Base-by-base conservation (phyloP, 345 rosid genomes). In the Noccaea caerulescens region DNA sequence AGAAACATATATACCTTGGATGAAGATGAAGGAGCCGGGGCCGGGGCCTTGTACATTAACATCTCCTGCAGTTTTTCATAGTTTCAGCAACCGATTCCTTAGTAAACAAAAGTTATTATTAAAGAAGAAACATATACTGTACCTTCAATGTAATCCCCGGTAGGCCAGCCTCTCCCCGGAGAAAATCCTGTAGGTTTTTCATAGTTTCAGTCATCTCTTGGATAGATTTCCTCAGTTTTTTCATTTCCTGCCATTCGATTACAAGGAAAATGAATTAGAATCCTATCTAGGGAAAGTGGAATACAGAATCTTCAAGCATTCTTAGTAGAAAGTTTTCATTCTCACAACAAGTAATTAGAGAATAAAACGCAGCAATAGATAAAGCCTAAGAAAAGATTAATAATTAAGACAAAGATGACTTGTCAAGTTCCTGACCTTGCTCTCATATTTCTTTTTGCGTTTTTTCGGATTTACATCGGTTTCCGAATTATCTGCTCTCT, bases 191-290 rank as follows among this genome's bases (percentile, higher is more conserved):
- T 1, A 59, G 64, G 18, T 57, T 57, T 36, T 36, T 57, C 27
- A 57, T 37, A 16, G 62, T 18, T 57, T 57, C 46, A 38, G 46
- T 58, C 46, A 58, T 16, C 45, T 58, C 63, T 10, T 55, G 8
- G 46, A 9, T 16, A 20, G 64, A 59, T 23, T 41, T 20, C 49
- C 49, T 59, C 62, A 59, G 0, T 59, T 59, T 42, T 11, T 41
- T 20, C 36, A 59, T 11, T 41, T 59, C 64, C 64, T 59, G 50
- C 12, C 18, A 34, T 8, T 13, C 0, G 27, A 57, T 56, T 27
- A 25, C 23, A 20, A 18, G 20, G 20, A 18, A 18, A 18, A 18
- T 25, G 30, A 25, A 25, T 25, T 25, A 25, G 30, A 25, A 25
- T 25, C 30, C 30, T 25, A 25, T 25, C 30, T 25, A 27, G 30